Conservation (phyloP, 257 asterid genomes). For the Petrea volubilis region DNA sequence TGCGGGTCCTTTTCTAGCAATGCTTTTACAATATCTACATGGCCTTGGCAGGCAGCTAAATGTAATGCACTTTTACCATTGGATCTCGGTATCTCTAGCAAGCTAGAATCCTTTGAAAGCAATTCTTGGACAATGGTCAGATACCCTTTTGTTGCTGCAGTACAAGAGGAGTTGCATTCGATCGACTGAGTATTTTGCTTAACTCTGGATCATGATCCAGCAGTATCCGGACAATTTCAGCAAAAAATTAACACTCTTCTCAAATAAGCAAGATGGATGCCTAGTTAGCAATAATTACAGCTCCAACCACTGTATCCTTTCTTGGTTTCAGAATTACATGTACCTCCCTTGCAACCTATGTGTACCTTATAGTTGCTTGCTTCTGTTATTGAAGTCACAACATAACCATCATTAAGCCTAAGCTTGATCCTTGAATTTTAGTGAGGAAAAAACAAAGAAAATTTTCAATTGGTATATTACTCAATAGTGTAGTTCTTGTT, state of each 20-base stretch:
- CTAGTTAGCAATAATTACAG: too few relatives aligned
- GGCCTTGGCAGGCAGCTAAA: conserved; percentile 83
- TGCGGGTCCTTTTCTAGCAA: conserved; percentile 71
- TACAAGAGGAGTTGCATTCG: conserved; percentile 79
- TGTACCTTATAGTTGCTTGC: too few relatives aligned
- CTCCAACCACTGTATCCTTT: too few relatives aligned
- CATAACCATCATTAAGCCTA: too few relatives aligned
- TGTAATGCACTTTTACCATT: conserved; percentile 75
- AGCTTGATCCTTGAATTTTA: too few relatives aligned
- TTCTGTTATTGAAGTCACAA: too few relatives aligned
- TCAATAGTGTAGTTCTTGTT: too few relatives aligned
- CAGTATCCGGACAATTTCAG: conserved; percentile 70
- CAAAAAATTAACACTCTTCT: background rate
- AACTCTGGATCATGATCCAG: conserved; percentile 67
- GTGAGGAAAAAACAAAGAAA: too few relatives aligned
- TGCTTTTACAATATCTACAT: conserved; percentile 52
- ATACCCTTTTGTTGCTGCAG: conserved; percentile 82
- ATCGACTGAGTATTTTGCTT: conserved; percentile 66
- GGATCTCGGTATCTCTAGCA: conserved; percentile 62
- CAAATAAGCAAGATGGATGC: too few relatives aligned
- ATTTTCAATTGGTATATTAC: too few relatives aligned
- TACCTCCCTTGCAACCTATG: too few relatives aligned
- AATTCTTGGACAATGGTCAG: conserved; percentile 56
- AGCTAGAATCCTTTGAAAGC: conserved; percentile 61
- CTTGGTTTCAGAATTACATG: too few relatives aligned